Evolutionary conservation across 164 flowering plant genomes (phyloP).

Genomic region (Stephania japonica): DNA sequence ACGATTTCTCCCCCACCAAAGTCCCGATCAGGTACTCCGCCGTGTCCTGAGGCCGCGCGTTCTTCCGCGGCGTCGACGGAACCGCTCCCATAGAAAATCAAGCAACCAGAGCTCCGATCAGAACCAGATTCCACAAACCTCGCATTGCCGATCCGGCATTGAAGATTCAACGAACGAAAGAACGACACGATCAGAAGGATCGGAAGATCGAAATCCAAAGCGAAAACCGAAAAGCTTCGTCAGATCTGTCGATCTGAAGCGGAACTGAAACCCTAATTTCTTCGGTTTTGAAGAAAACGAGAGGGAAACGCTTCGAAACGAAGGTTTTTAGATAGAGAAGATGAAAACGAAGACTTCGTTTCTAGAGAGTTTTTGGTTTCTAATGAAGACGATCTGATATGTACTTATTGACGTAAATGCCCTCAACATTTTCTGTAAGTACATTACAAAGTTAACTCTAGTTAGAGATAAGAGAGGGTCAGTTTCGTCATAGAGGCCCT

Average conservation of each 20-base stretch:
- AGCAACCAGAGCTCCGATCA: constrained; percentile 3
- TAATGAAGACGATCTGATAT: not conserved
- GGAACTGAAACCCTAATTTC: not conserved
- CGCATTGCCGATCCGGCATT: not conserved
- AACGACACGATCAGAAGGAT: not conserved
- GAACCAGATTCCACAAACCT: constrained; percentile 6
- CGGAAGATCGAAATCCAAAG: not conserved
- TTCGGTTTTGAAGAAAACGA: constrained; percentile 10
- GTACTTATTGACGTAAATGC: not conserved
- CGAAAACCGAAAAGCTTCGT: constrained; percentile 5
- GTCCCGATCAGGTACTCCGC: constrained; percentile 72
- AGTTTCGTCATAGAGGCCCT: not conserved
- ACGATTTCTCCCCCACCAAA: constrained; percentile 73
- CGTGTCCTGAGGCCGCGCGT: constrained; percentile 50
- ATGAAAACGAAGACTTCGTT: not conserved
- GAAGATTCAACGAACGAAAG: not conserved
- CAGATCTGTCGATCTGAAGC: constrained; percentile 18
- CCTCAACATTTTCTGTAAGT: not conserved
- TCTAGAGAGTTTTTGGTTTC: not conserved
- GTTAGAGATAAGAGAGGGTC: not conserved
- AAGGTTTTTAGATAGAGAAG: constrained; percentile 16
- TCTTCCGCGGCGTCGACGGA: constrained; percentile 74
- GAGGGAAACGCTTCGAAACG: constrained; percentile 21
- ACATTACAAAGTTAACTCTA: not conserved
- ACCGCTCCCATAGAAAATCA: constrained; percentile 58